Base-by-base conservation (phyloP, 768 basidiomycete species). In the Serendipita sp. region DNA sequence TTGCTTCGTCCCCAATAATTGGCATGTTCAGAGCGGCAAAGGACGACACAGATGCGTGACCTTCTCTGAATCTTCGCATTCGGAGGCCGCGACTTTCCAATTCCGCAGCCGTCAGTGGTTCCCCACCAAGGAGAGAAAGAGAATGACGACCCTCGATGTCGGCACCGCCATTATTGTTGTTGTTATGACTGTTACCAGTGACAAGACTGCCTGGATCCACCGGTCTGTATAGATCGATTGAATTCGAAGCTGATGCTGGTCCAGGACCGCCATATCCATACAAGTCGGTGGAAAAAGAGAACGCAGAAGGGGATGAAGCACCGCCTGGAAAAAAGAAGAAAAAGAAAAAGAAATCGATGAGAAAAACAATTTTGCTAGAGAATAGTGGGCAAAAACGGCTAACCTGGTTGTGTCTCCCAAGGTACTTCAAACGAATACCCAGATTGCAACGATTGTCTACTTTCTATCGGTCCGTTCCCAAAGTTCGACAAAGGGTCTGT, bases 261-360 rank as follows among this genome's bases (percentile, higher is more conserved):
- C 56, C 56, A 32, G 56, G 18, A 32, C 34, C 34, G 10, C 56
- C 56, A 35, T 60, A 60, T 38, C 56, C 56, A 36, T 60, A 60
- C 16, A 60, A 11, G 56, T 60, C 56, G 28, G 56, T 60, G 16
- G 56, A 60, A 35, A 60, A 60, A n/a, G 56, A 60, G 56, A 60
- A 60, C 16, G 56, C 56, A 30, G 56, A 60, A 16, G 56, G 56
- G 8, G 56, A 60, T 30, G 56, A 60, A 4, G 56, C 56, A 36
- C 23, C 56, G 8, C 16, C 56, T 60, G 11, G 23, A 23, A 60
- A 28, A n/a, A 7, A n/a, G n/a, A n/a, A 51, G 8, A 51, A 51
- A 51, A 11, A 8, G 2, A 8, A 23, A 10, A 32, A 28, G 16
- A 4, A 60, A 16, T 2, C 48, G 48, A 7, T 51, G 5, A 51